Evolutionary conservation across 768 basidiomycete species (phyloP).

Genomic region (Clavulina sp.): DNA sequence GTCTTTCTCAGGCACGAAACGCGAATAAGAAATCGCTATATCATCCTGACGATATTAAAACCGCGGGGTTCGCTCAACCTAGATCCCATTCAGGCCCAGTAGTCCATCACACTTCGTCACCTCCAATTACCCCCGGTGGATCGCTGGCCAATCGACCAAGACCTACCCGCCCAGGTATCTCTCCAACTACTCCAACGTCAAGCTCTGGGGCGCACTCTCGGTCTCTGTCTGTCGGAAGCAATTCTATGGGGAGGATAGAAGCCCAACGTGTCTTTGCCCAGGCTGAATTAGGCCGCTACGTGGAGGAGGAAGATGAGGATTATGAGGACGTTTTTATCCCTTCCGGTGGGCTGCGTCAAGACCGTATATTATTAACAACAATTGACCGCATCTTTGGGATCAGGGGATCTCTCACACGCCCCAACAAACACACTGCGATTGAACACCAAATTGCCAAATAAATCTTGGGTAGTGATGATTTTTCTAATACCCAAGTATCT

Average conservation of each 20-base stretch:
- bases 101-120: constrained; percentile 20
- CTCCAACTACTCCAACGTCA: constrained; percentile 10
- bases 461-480: constrained; percentile 54
- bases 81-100: neutral
- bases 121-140: constrained; percentile 37
- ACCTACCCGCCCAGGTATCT: constrained; percentile 14
- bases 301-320: constrained; percentile 79
- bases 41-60: constrained; percentile 81
- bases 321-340: constrained; percentile 93
- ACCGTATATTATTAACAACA: too few relatives aligned
- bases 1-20: constrained; percentile 39
- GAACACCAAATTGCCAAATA: constrained; percentile 71
- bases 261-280: constrained; percentile 36
- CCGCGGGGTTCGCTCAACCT: constrained; percentile 28
- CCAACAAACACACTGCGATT: constrained; percentile 58
- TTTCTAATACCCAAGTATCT: constrained; percentile 2
- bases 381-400: too few relatives aligned
- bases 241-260: constrained; percentile 52
- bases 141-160: constrained; percentile 27
- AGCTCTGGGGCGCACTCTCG: constrained; percentile 29
- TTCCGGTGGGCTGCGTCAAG: constrained; percentile 46
- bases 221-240: constrained; percentile 35
- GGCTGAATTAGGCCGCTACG: constrained; percentile 65
- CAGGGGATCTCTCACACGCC: too few relatives aligned
- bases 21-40: constrained; percentile 57